Percentiles rank a stretch among this genome's conserved stretches.
phyloP scores from a whole-genome alignment of 164 flowering plant genomes.

The Cinnamomum chago region DNA sequence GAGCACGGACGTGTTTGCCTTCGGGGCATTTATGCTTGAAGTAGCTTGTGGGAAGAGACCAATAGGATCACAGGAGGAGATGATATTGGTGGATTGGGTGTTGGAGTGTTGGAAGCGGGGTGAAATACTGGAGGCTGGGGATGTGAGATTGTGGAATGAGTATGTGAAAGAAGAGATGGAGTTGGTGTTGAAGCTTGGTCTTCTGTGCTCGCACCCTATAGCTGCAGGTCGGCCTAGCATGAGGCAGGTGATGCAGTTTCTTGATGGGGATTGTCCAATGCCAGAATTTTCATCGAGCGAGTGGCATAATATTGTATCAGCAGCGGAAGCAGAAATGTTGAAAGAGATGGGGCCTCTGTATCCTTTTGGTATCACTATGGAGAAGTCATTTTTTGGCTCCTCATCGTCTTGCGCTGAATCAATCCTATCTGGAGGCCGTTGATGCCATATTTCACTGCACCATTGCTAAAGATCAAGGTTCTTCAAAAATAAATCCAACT shows the following conservation, averaged over 20 bases:
- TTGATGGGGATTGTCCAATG: not conserved
- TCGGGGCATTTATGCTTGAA: slow-evolving; percentile 34
- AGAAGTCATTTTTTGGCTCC: no score
- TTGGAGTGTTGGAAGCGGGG: slow-evolving; percentile 19
- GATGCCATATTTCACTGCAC: not conserved
- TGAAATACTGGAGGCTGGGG: slow-evolving; percentile 11
- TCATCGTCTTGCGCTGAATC: not conserved
- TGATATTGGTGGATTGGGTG: slow-evolving; percentile 30
- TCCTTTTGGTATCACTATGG: slow-evolving; percentile 1
- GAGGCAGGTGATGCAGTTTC: slow-evolving; percentile 1
- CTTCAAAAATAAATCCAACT: no score
- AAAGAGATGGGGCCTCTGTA: not conserved
- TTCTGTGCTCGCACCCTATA: slow-evolving; percentile 12
- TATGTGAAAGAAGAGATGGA: slow-evolving; percentile 13
- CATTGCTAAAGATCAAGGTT: no score
- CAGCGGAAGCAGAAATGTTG: not conserved
- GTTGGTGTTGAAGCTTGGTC: slow-evolving; percentile 19
- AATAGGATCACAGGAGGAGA: slow-evolving; percentile 8
- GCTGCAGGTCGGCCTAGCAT: slow-evolving; percentile 5
- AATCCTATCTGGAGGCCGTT: not conserved
- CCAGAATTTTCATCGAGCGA: slow-evolving; percentile 7
- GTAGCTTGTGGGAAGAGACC: slow-evolving; percentile 37
- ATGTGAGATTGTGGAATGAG: slow-evolving; percentile 6
- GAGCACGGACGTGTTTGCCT: slow-evolving; percentile 30
- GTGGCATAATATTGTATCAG: no score